Evolutionary conservation across 2,329 filamentous ascomycete genomes (phyloP), one percentile per base, ranked within the genome.

Genomic region (Exophiala sideris): DNA sequence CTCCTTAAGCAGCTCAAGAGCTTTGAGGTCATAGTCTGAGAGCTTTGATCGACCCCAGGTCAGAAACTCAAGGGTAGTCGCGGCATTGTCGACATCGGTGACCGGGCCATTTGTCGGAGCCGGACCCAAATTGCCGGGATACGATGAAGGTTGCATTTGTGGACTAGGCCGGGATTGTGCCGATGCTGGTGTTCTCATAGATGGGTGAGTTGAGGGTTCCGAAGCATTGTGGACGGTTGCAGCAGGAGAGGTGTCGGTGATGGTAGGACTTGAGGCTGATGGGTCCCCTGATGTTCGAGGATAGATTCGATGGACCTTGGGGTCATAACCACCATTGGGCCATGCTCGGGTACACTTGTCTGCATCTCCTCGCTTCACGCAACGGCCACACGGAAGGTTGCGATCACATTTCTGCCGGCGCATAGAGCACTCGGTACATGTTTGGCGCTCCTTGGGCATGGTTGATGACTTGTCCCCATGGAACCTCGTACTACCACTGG

Each of bases 31-130:
- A 40, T 62, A 62, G 39, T 62, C 60, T 18, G 61, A 58, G 12
- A 61, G 42, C 38, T 58, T 62, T n/a, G 48, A 67, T 12, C 75
- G 69, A 7, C 75, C 76, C 76, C 76, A 78, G 1, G 75, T 74
- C 2, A 77, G 66, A 42, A 76, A 78, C 50, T 78, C 75, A 0
- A 78, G 67, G 2, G 77, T 73, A 16, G 48, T 50, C 11, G 55
- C 51, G 36, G 55, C 50, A 45, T 55, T 57, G 32, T 60, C 53
- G 34, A 49, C 36, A 39, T 51, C 54, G 10, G 34, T 21, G 6
- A 41, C 41, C 16, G 52, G 21, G 10, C 45, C 34, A 45, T 49
- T 56, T 29, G 35, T 32, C 21, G 48, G 36, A 10, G 35, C 32
- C 8, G 21, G 11, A 5, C 34, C 35, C 16, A 48, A 32, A 36